Conservation (phyloP, 1,139 yeast species). For the Geotrichum candidum region DNA sequence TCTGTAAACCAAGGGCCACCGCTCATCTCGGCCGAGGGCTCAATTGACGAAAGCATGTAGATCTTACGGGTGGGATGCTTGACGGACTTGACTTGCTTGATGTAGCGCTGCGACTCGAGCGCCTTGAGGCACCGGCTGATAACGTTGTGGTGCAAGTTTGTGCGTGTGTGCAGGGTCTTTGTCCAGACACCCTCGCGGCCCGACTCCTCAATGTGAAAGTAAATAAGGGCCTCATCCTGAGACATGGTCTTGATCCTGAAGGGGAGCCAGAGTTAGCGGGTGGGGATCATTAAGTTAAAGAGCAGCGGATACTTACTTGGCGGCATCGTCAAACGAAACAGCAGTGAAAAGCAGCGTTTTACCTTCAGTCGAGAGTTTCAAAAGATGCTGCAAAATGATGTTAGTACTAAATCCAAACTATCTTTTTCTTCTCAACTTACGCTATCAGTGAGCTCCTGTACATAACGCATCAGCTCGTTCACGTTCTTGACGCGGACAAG, state of each 20-base stretch:
- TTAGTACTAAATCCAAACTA: background rate
- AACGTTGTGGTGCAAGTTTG: constrained; percentile 89
- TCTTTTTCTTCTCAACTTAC: constrained; percentile 1
- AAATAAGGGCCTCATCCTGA: constrained; percentile 86
- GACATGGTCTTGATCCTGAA: constrained; percentile 55
- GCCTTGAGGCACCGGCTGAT: constrained; percentile 80
- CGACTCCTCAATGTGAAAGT: constrained; percentile 83
- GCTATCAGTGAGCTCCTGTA: constrained; percentile 30
- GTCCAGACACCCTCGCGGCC: constrained; percentile 96
- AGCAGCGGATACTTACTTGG: constrained; percentile 16
- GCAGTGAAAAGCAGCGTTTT: constrained; percentile 70
- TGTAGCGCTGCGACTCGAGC: constrained; percentile 75
- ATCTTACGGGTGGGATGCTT: constrained; percentile 95
- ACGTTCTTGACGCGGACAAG: constrained; percentile 19
- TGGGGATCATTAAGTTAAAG: background rate
- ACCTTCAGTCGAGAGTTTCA: constrained; percentile 62
- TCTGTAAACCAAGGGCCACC: constrained; percentile 99
- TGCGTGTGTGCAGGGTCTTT: constrained; percentile 81
- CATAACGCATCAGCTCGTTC: constrained; percentile 22
- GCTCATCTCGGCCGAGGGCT: constrained; percentile 91
- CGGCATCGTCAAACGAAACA: constrained; percentile 36
- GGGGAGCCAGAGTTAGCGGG: background rate
- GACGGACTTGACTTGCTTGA: constrained; percentile 86
- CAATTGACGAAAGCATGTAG: constrained; percentile 87
- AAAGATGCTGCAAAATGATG: constrained; percentile 41